Conservation (phyloP, 83 land plant species). For the Thuja plicata region DNA sequence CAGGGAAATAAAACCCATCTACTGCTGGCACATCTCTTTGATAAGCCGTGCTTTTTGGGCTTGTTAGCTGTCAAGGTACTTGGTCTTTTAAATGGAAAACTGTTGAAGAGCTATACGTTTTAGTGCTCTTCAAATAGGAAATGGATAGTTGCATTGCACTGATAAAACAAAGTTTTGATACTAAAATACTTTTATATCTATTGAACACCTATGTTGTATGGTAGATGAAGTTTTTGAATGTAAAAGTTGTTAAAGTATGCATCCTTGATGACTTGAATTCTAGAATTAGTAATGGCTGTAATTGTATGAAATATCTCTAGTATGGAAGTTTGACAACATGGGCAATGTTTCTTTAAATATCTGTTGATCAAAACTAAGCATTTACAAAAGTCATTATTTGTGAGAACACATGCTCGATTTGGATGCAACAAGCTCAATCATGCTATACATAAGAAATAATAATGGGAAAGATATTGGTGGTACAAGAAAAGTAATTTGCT, state of each 20-base stretch:
- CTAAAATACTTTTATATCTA: background rate
- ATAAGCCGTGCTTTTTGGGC: conserved; percentile 83
- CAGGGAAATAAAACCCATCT: conserved; percentile 68
- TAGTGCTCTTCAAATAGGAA: background rate
- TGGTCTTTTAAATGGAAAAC: background rate
- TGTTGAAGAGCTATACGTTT: background rate
- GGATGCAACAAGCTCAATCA: background rate
- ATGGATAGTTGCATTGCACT: background rate
- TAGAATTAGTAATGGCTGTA: background rate
- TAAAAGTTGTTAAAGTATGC: background rate
- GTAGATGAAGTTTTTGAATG: background rate
- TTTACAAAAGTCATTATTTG: background rate
- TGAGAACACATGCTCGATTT: background rate
- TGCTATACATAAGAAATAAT: background rate
- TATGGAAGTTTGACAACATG: background rate
- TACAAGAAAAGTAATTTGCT: background rate
- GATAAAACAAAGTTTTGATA: background rate
- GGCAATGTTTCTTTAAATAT: background rate
- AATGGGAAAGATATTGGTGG: background rate
- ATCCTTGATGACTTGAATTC: background rate
- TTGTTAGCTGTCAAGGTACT: conserved; percentile 66
- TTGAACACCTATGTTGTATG: background rate
- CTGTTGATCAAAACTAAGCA: background rate
- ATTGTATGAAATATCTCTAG: background rate
- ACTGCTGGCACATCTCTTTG: conserved; percentile 74